Conservation (phyloP, 345 rosid species). For the Pistacia integerrima region DNA sequence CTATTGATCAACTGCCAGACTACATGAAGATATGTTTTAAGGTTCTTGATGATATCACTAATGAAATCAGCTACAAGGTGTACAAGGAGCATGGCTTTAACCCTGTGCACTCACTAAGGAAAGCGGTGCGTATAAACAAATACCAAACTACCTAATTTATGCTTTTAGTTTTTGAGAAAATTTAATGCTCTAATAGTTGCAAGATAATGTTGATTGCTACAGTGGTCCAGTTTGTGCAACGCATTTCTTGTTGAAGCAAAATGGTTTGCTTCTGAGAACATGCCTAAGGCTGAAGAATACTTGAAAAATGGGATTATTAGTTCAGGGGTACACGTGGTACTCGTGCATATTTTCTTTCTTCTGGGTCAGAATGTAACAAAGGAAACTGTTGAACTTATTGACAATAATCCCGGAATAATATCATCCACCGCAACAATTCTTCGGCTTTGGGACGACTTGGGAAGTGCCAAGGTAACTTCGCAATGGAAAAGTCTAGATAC, state of each 20-base stretch:
- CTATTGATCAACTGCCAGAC: slow-evolving; percentile 33
- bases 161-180: no score
- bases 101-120: slow-evolving; percentile 41
- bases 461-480: slow-evolving; percentile 50
- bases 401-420: slow-evolving; percentile 35
- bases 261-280: slow-evolving; percentile 48
- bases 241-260: slow-evolving; percentile 64
- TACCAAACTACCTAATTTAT: no score
- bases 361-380: slow-evolving; percentile 39
- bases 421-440: slow-evolving; percentile 47
- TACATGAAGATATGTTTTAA: slow-evolving; percentile 45
- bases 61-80: slow-evolving; percentile 41
- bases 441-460: slow-evolving; percentile 64
- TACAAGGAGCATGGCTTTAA: slow-evolving; percentile 39
- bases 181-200: no score
- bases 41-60: slow-evolving; percentile 42
- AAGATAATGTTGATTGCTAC: slow-evolving; percentile 8
- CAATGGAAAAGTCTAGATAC: no score
- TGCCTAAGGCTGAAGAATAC: slow-evolving; percentile 47
- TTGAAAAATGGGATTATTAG: slow-evolving; percentile 56
- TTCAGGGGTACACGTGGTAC: slow-evolving; percentile 51
- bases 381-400: slow-evolving; percentile 36
- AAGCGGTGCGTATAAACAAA: slow-evolving; percentile 30
- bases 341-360: slow-evolving; percentile 52
- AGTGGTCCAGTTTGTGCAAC: slow-evolving; percentile 57